Conservation (phyloP, 306 rosid genomes). For the Lathyrus tuberosus region DNA sequence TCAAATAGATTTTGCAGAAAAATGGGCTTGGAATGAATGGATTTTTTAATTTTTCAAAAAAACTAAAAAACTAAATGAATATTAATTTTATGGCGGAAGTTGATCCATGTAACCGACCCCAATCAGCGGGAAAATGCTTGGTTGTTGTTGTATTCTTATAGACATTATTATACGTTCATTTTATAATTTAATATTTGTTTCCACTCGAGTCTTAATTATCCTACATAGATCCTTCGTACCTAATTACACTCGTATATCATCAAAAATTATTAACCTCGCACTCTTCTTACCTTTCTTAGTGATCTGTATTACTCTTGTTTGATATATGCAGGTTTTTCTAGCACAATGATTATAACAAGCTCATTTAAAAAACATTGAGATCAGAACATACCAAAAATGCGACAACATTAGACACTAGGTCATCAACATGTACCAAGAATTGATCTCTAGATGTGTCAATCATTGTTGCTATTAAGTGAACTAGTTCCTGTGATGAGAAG, state of each 20-base stretch:
- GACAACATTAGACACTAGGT: slow-evolving; percentile 23
- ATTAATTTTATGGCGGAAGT: too few relatives aligned
- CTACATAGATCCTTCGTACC: not conserved
- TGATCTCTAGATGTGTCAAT: not conserved
- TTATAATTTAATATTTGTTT: not conserved
- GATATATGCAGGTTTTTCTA: not conserved
- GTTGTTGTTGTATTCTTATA: not conserved
- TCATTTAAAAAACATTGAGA: not conserved
- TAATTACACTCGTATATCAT: not conserved
- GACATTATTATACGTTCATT: not conserved
- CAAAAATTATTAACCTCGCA: not conserved
- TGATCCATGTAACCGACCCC: too few relatives aligned
- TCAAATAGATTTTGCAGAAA: not conserved
- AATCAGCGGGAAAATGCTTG: too few relatives aligned
- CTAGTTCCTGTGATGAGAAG: slow-evolving; percentile 4
- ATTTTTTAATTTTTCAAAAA: too few relatives aligned
- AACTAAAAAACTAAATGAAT: too few relatives aligned
- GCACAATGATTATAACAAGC: not conserved
- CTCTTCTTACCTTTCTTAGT: not conserved
- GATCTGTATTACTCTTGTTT: not conserved
- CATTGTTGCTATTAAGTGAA: slow-evolving; percentile 6
- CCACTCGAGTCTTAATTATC: not conserved
- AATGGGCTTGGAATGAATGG: not conserved
- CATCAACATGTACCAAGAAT: slow-evolving; percentile 20
- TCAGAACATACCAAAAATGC: slow-evolving; percentile 18